A percentile compares a stretch with the other conserved stretches of the same genome.
phyloP scores from a whole-genome alignment of 2,329 filamentous ascomycete genomes.

The Corinectria fuckeliana region DNA sequence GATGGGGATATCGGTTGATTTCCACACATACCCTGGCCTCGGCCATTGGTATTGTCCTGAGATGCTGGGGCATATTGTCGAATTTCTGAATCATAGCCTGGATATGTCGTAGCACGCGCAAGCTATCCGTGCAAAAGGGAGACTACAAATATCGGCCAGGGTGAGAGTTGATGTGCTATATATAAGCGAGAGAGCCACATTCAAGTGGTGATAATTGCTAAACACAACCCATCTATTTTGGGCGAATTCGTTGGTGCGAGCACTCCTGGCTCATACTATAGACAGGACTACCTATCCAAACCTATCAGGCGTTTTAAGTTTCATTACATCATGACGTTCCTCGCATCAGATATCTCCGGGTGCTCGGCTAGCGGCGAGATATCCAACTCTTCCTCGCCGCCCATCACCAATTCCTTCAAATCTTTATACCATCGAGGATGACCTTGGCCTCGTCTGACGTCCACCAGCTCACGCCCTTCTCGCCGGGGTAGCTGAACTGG shows the following conservation, averaged over 20 bases:
- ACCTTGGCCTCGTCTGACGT: slow-evolving; percentile 76
- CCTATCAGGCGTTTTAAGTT: slow-evolving; percentile 4
- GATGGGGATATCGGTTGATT: slow-evolving; percentile 44
- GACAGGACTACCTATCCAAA: slow-evolving; percentile 2
- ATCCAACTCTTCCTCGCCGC: not conserved
- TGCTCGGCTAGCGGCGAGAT: not conserved
- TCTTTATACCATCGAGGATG: slow-evolving; percentile 70
- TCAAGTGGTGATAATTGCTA: not conserved
- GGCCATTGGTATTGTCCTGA: slow-evolving; percentile 54
- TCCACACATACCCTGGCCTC: slow-evolving; percentile 48
- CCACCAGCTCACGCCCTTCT: slow-evolving; percentile 86
- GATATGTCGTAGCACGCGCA: not conserved
- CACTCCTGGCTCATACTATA: not conserved
- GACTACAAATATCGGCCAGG: too few species aligned
- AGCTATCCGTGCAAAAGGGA: too few species aligned
- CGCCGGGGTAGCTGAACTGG: slow-evolving; percentile 75
- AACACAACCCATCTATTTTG: not conserved
- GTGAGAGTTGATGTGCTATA: too few species aligned
- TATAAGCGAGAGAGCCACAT: too few species aligned
- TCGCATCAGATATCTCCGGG: not conserved
- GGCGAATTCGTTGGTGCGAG: not conserved
- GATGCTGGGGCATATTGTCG: slow-evolving; percentile 48
- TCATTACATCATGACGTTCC: slow-evolving; percentile 15
- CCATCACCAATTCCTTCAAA: slow-evolving; percentile 42
- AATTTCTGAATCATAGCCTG: slow-evolving; percentile 36